A percentile compares a stretch with the other conserved stretches of the same genome.
These are phyloP conservation scores for Cucumis cinereus DNA, from an alignment of 306 rosid genomes.

Conservation along the genomic window DNA sequence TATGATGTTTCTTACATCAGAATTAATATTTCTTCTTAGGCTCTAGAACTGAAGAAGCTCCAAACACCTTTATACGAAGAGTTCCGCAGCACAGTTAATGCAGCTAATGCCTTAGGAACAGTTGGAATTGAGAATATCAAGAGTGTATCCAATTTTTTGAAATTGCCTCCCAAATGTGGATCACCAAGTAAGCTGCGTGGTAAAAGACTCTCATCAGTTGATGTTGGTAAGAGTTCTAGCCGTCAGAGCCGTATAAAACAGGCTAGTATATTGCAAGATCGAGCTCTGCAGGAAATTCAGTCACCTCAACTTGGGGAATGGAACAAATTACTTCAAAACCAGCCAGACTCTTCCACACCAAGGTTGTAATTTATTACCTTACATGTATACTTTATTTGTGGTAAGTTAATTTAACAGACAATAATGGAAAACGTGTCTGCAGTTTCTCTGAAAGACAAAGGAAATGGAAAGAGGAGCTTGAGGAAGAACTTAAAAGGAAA, in stretches of 20 bases:
- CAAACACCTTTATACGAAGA: slow-evolving; percentile 82
- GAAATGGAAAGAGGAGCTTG: slow-evolving; percentile 90
- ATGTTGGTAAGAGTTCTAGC: slow-evolving; percentile 27
- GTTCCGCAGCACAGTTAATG: slow-evolving; percentile 47
- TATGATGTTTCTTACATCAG: not conserved
- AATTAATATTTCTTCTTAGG: slow-evolving; percentile 23
- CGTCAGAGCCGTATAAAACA: slow-evolving; percentile 29
- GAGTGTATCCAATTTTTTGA: slow-evolving; percentile 27
- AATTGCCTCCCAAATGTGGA: slow-evolving; percentile 43
- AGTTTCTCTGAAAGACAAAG: slow-evolving; percentile 71
- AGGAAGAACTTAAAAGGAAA: slow-evolving; percentile 54
- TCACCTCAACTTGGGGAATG: slow-evolving; percentile 49
- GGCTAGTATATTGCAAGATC: slow-evolving; percentile 24
- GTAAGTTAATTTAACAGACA: not conserved
- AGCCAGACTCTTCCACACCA: slow-evolving; percentile 30
- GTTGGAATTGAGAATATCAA: slow-evolving; percentile 26
- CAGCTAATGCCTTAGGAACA: slow-evolving; percentile 29
- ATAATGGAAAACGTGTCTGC: slow-evolving; percentile 13
- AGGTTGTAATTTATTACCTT: slow-evolving; percentile 27
- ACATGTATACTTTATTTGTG: not conserved
- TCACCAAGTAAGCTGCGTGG: slow-evolving; percentile 41
- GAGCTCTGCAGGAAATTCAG: slow-evolving; percentile 73
- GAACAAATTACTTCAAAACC: slow-evolving; percentile 34
- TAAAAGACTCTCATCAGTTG: slow-evolving; percentile 50
- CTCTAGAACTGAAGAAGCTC: slow-evolving; percentile 70